Evolutionary conservation across 352 stramenopile genomes (phyloP), one percentile per base, ranked within the genome.

Genomic region (Pseudoperonospora humuli): DNA sequence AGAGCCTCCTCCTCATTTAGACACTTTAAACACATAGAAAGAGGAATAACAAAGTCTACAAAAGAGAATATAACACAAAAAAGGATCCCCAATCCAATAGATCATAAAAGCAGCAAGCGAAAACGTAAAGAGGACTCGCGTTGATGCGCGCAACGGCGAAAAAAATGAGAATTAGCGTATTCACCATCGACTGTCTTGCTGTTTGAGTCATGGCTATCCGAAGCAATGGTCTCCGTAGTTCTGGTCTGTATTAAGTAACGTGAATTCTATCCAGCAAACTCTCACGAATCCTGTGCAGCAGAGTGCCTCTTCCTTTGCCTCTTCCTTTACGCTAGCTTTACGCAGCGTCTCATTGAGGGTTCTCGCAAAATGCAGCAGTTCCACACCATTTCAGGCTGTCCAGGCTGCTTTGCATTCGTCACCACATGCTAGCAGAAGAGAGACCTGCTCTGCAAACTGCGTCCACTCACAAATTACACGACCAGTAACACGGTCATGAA

Each of bases 401-500:
- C 64, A 3, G 53, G 61, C 25, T 59, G 54, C 38, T 84, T 71
- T 3, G 71, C 68, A 20, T 80, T 62, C 6, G 72, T 55, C 39
- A 89, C 84, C 20, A 86, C 75, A 45, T 77, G 64, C 47, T 86
- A 65, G 25, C 77, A 89, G 44, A 86, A 89, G 11, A 73, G 26
- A 82, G 18, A 89, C 69, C 23, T 80, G 74, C 33, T 84, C 55
- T n/a, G 74, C 70, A 50, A 89, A 86, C 31, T 71, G 45, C 24
- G 75, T 63, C 77, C 77, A 89, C 39, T 86, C 77, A 19, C 44
- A 52, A 24, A 86, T 68, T 3, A 21, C 35, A 25, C 64, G 67
- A 11, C 57, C 42, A 2, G 60, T 42, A 2, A 86, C 73, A 1
- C 61, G 54, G 0, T 35, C 35, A 3, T 70, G 52, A 18, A 88